Conservation (phyloP, 176 grass and related monocot species). For the Avena sativa region DNA sequence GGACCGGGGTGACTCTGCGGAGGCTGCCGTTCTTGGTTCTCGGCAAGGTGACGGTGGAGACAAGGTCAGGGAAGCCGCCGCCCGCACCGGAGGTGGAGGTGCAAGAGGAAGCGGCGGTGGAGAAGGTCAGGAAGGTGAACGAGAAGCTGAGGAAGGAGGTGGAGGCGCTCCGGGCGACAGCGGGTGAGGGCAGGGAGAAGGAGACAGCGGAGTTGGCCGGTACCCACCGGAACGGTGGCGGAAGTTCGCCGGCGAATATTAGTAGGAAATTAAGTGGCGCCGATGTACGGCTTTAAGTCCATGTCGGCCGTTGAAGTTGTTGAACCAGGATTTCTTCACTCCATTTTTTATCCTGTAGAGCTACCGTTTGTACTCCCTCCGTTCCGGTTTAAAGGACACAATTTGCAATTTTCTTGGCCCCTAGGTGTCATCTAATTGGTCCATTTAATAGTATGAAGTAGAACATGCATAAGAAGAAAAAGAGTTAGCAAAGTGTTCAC, state of each 20-base stretch:
- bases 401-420: too few relatives aligned
- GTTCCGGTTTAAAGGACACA: too few relatives aligned
- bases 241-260: conserved; percentile 15
- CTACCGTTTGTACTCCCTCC: background rate
- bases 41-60: conserved; percentile 31
- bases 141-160: conserved; percentile 31
- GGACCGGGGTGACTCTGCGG: conserved; percentile 1
- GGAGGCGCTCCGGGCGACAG: background rate
- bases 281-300: background rate
- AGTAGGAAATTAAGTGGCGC: background rate
- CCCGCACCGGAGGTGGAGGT: background rate
- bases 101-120: background rate
- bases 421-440: too few relatives aligned
- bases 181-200: background rate
- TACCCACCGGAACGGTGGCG: background rate
- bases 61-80: background rate
- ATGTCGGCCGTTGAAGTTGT: background rate
- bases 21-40: conserved; percentile 32
- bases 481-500: too few relatives aligned
- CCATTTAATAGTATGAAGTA: too few relatives aligned
- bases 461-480: too few relatives aligned
- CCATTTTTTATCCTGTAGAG: background rate
- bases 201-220: background rate
- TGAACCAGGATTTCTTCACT: background rate
- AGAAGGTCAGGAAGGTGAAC: conserved; percentile 23